Evolutionary conservation across 1,284 basidiomycete genomes (phyloP), one percentile per base, ranked within the genome.

Genomic region (Sphagnurus paluster): DNA sequence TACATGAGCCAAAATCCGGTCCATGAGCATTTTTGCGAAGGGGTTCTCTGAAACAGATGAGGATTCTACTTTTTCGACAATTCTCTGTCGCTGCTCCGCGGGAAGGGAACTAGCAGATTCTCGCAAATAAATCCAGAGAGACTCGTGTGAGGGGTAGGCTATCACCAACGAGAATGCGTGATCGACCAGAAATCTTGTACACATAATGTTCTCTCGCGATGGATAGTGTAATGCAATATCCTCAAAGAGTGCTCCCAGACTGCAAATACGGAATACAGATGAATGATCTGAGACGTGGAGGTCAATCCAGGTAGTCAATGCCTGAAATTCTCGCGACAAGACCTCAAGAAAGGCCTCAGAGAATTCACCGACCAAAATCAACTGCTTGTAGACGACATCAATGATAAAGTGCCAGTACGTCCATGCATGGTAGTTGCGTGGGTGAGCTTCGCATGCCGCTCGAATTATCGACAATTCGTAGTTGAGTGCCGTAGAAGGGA

Each of bases 381-480:
- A 24, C 25, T 25, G 34, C 17, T 53, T 50, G 44, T 44, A 55
- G n/a, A 61, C 55, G 11, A 58, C 46, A 36, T 69, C 67, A 39
- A 76, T 58, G 46, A 80, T 69, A 32, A 72, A 71, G 41, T 68
- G 67, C 55, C 80, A 76, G 56, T 86, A 79, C 3, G 66, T 60
- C 84, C 84, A 86, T 8, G 80, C 82, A 57, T 82, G 76, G 56
- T 86, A 87, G 55, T 86, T 87, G 21, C 84, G 74, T 7, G 80
- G 77, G 57, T 85, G 83, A 5, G 69, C 57, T 54, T 80, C 76
- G 62, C 78, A 80, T 32, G 81, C 76, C 33, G 61, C 62, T 28
- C 68, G 62, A 14, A 71, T 62, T 39, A 79, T 52, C 1, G 57
- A 56, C 24, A 84, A 63, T 59, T 87, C 84, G 16, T 58, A 49